These are phyloP conservation scores for Globisporangium viniferum DNA, from an alignment of 352 stramenopile species.

Conservation along the genomic window DNA sequence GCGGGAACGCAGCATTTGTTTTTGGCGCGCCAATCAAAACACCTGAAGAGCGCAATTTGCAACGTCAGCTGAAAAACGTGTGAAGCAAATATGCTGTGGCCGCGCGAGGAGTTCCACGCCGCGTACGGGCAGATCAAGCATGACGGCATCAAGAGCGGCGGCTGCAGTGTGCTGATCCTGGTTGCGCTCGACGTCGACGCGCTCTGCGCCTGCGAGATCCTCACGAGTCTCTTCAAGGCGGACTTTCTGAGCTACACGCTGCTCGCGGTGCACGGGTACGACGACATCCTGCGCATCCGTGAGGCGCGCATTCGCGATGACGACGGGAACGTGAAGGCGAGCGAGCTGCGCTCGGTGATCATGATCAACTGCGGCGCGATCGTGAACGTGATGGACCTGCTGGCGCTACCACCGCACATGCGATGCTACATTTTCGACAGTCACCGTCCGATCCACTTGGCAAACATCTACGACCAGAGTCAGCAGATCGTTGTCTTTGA, in stretches of 20 bases:
- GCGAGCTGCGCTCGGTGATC: conserved; percentile 88
- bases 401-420: conserved; percentile 57
- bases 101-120: conserved; percentile 82
- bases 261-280: conserved; percentile 76
- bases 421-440: conserved; percentile 96
- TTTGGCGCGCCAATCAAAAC: not conserved
- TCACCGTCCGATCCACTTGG: conserved; percentile 94
- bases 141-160: conserved; percentile 60
- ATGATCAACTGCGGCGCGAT: conserved; percentile 95
- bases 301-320: conserved; percentile 64
- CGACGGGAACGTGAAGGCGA: conserved; percentile 27
- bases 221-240: conserved; percentile 77
- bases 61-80: not conserved
- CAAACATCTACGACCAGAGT: conserved; percentile 92
- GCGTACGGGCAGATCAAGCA: conserved; percentile 84
- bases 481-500: conserved; percentile 84
- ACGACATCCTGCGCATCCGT: conserved; percentile 77
- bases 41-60: not conserved
- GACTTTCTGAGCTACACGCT: conserved; percentile 78
- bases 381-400: conserved; percentile 86
- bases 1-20: not conserved
- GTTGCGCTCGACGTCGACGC: conserved; percentile 94
- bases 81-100: conserved; percentile 52
- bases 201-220: conserved; percentile 92
- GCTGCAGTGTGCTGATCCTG: conserved; percentile 90